These are phyloP conservation scores for Sporisorium reilianum DNA, from an alignment of 1,284 basidiomycete genomes.

Conservation along the genomic window DNA sequence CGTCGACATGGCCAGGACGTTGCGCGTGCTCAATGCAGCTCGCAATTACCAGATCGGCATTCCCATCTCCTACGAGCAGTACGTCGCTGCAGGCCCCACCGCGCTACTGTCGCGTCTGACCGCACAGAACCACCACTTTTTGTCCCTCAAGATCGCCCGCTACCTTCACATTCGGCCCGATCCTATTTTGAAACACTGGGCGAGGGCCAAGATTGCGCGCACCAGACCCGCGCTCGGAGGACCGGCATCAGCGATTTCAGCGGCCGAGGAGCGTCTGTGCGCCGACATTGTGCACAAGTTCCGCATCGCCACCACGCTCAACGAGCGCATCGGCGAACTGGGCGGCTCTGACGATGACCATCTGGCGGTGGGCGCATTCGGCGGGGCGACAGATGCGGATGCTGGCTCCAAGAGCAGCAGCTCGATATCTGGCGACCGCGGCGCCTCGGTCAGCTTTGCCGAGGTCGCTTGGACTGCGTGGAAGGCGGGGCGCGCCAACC, in stretches of 20 bases:
- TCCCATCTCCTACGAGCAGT: constrained; percentile 92
- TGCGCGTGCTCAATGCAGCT: constrained; percentile 95
- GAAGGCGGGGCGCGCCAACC: constrained; percentile 84
- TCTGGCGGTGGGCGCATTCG: not conserved
- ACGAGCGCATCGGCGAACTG: constrained; percentile 31
- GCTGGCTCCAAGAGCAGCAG: not conserved
- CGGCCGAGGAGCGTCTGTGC: constrained; percentile 80
- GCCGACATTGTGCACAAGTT: constrained; percentile 88
- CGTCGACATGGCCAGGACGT: constrained; percentile 86
- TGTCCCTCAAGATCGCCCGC: constrained; percentile 89
- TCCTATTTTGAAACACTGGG: constrained; percentile 93
- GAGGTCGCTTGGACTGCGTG: constrained; percentile 94
- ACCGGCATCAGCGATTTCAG: constrained; percentile 29
- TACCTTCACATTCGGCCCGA: constrained; percentile 86
- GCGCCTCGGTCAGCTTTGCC: constrained; percentile 81
- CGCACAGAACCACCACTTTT: constrained; percentile 86
- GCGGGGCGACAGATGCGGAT: not conserved
- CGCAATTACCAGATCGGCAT: constrained; percentile 91
- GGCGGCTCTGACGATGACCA: constrained; percentile 27
- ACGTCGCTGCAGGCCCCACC: constrained; percentile 52
- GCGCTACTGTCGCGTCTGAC: constrained; percentile 85
- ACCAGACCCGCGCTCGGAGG: constrained; percentile 71
- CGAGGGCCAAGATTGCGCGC: constrained; percentile 85
- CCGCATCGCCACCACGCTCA: constrained; percentile 72
- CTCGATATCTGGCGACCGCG: constrained; percentile 9